Evolutionary conservation across 2,329 filamentous ascomycete genomes (phyloP).

Genomic region (Colletotrichum cordylinicola): DNA sequence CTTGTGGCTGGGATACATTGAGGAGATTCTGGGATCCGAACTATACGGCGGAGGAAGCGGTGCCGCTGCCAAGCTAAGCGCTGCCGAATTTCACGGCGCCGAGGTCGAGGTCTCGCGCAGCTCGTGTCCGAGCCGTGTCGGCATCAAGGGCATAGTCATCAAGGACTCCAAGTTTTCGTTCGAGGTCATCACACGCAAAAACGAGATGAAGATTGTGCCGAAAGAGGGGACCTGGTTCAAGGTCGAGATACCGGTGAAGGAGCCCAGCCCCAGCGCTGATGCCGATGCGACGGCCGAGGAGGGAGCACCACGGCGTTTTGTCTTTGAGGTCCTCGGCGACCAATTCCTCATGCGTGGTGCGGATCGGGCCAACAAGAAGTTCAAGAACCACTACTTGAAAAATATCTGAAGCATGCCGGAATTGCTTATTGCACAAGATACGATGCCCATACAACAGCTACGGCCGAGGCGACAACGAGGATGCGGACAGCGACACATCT

Average conservation of each 20-base stretch:
- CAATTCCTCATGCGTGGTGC: conserved; percentile 84
- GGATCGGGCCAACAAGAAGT: conserved; percentile 89
- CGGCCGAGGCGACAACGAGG: not conserved
- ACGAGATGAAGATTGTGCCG: conserved; percentile 79
- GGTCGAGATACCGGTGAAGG: conserved; percentile 65
- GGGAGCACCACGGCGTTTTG: conserved; percentile 51
- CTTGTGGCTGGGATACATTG: conserved; percentile 86
- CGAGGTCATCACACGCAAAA: conserved; percentile 77
- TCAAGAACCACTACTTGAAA: conserved; percentile 81
- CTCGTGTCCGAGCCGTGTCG: conserved; percentile 80
- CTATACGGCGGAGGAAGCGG: conserved; percentile 60
- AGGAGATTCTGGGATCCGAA: conserved; percentile 75
- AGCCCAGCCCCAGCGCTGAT: conserved; percentile 20
- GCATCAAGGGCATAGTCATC: conserved; percentile 84
- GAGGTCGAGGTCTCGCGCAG: conserved; percentile 83
- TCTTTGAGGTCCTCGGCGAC: conserved; percentile 87
- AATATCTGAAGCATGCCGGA: conserved; percentile 67
- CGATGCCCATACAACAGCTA: not conserved
- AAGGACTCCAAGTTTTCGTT: conserved; percentile 88
- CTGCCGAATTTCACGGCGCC: conserved; percentile 91
- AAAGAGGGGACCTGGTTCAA: conserved; percentile 91
- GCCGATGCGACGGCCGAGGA: not conserved
- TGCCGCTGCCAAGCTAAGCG: conserved; percentile 77
- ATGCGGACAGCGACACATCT: not conserved
- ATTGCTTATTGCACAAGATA: not conserved